Evolutionary conservation across 78 protist genomes (phyloP).

Genomic region (Isochrysis galbana): DNA sequence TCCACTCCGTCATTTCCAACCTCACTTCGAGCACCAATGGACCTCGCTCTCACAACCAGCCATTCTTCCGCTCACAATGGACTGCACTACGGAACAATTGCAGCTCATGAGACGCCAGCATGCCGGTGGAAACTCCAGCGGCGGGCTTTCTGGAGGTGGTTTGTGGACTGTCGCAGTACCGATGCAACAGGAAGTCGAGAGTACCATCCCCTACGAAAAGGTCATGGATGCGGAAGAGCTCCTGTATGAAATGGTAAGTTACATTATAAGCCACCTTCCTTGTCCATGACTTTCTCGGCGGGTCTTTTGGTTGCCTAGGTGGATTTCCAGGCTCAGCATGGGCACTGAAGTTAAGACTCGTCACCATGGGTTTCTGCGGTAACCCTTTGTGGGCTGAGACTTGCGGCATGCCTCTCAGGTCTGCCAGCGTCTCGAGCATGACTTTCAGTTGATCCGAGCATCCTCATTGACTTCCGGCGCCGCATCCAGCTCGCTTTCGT

Average conservation of each 20-base stretch:
- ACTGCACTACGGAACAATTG: not conserved
- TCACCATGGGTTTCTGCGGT: no score
- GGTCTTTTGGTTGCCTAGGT: no score
- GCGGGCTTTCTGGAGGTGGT: not conserved
- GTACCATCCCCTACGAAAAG: not conserved
- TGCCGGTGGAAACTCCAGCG: not conserved
- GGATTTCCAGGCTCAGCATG: no score
- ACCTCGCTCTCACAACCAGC: not conserved
- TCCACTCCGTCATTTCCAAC: not conserved
- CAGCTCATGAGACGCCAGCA: not conserved
- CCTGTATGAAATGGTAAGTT: not conserved
- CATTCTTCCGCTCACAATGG: not conserved
- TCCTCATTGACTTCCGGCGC: not conserved
- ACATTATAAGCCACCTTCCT: no score
- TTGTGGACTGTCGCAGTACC: not conserved
- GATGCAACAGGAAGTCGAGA: not conserved
- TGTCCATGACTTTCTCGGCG: no score
- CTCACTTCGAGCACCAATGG: slow-evolving; percentile 14
- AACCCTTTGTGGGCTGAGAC: no score
- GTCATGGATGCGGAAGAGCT: not conserved
- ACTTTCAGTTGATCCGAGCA: not conserved
- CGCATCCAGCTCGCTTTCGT: not conserved
- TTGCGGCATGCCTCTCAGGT: no score
- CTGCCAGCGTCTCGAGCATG: slow-evolving; percentile 15
- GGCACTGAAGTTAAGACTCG: no score